Evolutionary conservation across 2,329 filamentous ascomycete species (phyloP).

Genomic region (Graphium sp.): DNA sequence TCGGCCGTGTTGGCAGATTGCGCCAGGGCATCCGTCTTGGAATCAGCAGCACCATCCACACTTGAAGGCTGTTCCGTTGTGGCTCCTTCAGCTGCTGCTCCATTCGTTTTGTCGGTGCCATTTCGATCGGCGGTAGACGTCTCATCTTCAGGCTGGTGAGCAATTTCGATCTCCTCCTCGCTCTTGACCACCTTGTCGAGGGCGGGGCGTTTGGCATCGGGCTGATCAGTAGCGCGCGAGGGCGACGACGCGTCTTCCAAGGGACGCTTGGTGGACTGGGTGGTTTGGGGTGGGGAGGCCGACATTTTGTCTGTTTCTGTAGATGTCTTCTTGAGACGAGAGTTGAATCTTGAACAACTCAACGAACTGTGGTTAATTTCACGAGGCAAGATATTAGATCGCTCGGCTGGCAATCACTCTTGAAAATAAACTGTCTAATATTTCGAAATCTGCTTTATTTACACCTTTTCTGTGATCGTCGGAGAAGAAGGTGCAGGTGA

Average conservation of each 20-base stretch:
- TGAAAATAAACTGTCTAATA: too few species aligned
- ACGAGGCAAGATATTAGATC: too few species aligned
- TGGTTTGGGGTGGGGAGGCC: slow-evolving; percentile 48
- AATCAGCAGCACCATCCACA: slow-evolving; percentile 15
- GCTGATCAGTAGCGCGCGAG: slow-evolving; percentile 78
- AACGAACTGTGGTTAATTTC: too few species aligned
- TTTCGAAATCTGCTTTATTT: too few species aligned
- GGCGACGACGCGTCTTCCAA: slow-evolving; percentile 95
- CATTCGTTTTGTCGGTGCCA: slow-evolving; percentile 30
- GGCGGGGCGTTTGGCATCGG: slow-evolving; percentile 90
- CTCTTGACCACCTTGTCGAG: slow-evolving; percentile 80
- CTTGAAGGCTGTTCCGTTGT: too few species aligned
- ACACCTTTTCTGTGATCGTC: too few species aligned
- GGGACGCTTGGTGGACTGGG: slow-evolving; percentile 72
- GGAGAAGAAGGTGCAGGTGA: too few species aligned
- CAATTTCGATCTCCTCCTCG: slow-evolving; percentile 34
- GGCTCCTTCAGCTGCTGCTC: slow-evolving; percentile 40
- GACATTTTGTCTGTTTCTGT: slow-evolving; percentile 46
- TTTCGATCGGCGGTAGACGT: slow-evolving; percentile 22
- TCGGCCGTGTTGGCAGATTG: slow-evolving; percentile 51
- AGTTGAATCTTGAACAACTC: too few species aligned
- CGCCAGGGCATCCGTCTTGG: slow-evolving; percentile 18
- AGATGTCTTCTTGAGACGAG: too few species aligned
- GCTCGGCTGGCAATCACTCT: too few species aligned
- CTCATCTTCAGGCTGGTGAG: slow-evolving; percentile 18